These are phyloP conservation scores for Ascodesmis nigricans DNA, from an alignment of 495 filamentous ascomycete species.

Conservation along the genomic window DNA sequence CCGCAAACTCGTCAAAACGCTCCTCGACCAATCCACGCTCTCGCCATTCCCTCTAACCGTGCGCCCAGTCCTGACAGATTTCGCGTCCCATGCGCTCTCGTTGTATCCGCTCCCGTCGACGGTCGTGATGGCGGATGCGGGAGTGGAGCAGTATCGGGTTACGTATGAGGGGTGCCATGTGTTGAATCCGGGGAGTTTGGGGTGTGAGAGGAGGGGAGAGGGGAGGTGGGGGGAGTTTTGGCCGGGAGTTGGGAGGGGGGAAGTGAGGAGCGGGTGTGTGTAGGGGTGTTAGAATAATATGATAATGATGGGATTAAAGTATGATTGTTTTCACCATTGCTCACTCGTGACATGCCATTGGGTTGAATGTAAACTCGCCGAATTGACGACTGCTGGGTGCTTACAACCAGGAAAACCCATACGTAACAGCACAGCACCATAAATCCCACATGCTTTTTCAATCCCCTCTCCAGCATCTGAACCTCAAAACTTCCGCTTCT, in stretches of 20 bases:
- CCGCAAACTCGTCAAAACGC: constrained; percentile 70
- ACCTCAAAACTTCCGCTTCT: constrained; percentile 6
- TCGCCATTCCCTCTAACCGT: constrained; percentile 58
- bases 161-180: constrained; percentile 92
- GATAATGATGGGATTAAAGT: constrained; percentile 1
- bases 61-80: constrained; percentile 78
- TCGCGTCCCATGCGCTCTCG: constrained; percentile 38
- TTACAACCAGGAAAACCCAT: background rate
- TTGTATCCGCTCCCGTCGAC: constrained; percentile 77
- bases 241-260: constrained; percentile 11
- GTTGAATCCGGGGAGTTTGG: constrained; percentile 69
- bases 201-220: constrained; percentile 33
- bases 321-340: too few species aligned
- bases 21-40: constrained; percentile 79
- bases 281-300: constrained; percentile 3
- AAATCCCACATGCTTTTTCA: too few species aligned
- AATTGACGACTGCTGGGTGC: too few species aligned
- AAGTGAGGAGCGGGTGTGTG: constrained; percentile 9
- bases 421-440: background rate
- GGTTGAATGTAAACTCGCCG: too few species aligned
- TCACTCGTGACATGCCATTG: too few species aligned
- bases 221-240: constrained; percentile 68
- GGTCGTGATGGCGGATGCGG: background rate
- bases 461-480: background rate
- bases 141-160: constrained; percentile 42